Evolutionary conservation across 202 grass and related monocot species (phyloP).

Genomic region (Hordeum pubiflorum): DNA sequence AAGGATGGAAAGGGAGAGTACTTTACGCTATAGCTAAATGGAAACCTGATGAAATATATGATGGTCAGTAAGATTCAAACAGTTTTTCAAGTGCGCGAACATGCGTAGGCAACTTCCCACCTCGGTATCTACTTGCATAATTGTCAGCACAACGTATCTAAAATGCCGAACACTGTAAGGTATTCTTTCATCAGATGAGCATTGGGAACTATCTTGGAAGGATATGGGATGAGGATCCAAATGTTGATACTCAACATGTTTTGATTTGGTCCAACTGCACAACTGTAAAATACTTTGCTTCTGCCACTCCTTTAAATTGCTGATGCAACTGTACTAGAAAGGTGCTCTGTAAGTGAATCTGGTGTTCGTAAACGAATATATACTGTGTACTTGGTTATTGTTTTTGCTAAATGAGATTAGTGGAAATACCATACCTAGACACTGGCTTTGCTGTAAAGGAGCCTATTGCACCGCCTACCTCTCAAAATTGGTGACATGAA

Average conservation of each 20-base stretch:
- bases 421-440: background rate
- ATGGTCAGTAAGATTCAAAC: constrained; percentile 3
- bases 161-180: background rate
- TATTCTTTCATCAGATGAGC: background rate
- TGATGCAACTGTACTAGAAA: background rate
- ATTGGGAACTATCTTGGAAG: background rate
- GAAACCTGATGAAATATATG: constrained; percentile 14
- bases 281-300: background rate
- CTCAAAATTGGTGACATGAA: background rate
- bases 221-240: background rate
- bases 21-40: constrained; percentile 36
- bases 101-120: background rate
- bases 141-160: background rate
- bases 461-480: background rate
- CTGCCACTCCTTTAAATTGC: background rate
- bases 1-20: constrained; percentile 44
- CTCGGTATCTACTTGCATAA: background rate
- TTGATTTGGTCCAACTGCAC: background rate
- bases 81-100: background rate
- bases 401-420: background rate
- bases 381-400: background rate
- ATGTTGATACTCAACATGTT: background rate
- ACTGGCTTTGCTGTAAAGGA: background rate
- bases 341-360: background rate
- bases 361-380: background rate